Evolutionary conservation across 176 grass and related monocot genomes (phyloP).

Genomic region (Cocos nucifera): DNA sequence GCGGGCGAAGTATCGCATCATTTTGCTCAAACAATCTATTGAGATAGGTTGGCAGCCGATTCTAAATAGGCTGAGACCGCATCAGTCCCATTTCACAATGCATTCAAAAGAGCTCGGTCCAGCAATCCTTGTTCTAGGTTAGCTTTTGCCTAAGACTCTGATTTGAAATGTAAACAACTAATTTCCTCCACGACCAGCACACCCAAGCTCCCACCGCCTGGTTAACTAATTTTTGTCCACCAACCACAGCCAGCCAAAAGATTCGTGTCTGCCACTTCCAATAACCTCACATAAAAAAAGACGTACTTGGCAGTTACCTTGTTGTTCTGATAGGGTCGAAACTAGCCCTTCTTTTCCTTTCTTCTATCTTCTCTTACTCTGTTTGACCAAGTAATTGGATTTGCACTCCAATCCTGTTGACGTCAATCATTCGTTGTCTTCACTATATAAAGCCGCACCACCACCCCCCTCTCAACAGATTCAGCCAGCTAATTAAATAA

Average conservation of each 20-base stretch:
- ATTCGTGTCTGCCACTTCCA: neutral
- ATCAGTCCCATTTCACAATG: too few relatives aligned
- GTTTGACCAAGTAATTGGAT: neutral
- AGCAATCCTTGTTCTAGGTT: too few relatives aligned
- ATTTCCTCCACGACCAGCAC: too few relatives aligned
- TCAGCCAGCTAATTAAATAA: neutral
- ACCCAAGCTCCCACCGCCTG: too few relatives aligned
- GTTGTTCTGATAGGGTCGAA: neutral
- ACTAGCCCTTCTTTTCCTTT: neutral
- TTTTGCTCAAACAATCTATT: too few relatives aligned
- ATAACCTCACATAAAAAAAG: neutral
- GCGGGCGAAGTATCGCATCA: too few relatives aligned
- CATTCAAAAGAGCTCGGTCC: too few relatives aligned
- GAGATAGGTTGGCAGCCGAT: too few relatives aligned
- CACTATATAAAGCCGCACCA: conserved; percentile 1
- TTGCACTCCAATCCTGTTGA: too few relatives aligned
- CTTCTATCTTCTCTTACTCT: neutral
- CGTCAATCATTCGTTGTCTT: neutral
- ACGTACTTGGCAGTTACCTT: neutral
- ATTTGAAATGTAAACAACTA: too few relatives aligned
- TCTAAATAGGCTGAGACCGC: too few relatives aligned
- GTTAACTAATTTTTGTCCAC: neutral
- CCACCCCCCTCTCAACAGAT: neutral
- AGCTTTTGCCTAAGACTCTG: too few relatives aligned
- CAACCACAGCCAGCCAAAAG: neutral